Conservation (phyloP, 139 green algal species). For the Auxenochlorella pyrenoidosa region DNA sequence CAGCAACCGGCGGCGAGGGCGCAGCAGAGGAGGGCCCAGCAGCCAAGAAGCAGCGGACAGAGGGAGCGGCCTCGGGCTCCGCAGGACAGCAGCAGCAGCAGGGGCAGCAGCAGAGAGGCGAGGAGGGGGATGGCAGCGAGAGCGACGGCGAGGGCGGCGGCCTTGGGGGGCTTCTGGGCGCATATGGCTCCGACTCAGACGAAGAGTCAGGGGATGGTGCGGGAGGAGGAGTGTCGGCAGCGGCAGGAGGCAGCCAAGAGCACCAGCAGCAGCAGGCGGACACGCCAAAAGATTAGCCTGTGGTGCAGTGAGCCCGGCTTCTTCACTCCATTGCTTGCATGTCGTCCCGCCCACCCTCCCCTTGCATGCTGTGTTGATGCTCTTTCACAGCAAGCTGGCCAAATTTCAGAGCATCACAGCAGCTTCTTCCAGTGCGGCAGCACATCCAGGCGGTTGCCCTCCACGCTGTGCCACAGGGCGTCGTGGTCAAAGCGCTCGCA, state of each 20-base stretch:
- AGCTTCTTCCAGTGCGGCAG: background rate
- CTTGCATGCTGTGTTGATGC: too few species aligned
- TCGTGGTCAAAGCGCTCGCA: conserved; percentile 18
- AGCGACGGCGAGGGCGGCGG: conserved; percentile 17
- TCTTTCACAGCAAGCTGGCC: too few species aligned
- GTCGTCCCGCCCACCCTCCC: too few species aligned
- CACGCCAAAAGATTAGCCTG: too few species aligned
- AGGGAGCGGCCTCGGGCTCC: background rate
- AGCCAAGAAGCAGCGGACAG: conserved; percentile 16
- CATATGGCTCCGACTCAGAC: conserved; percentile 7
- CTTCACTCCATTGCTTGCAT: too few species aligned
- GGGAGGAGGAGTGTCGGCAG: background rate
- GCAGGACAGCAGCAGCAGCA: background rate
- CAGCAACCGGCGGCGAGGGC: background rate
- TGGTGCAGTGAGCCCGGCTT: too few species aligned
- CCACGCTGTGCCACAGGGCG: conserved; percentile 5
- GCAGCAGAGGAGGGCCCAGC: background rate
- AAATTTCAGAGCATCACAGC: too few species aligned
- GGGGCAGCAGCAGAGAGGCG: background rate
- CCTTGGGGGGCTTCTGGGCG: conserved; percentile 22
- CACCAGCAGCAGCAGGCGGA: too few species aligned
- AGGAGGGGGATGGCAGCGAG: background rate
- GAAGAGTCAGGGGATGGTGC: background rate
- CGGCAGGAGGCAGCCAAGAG: background rate
- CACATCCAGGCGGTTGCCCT: background rate